Base-by-base conservation (phyloP, 306 rosid species). In the Gillenia trifoliata region DNA sequence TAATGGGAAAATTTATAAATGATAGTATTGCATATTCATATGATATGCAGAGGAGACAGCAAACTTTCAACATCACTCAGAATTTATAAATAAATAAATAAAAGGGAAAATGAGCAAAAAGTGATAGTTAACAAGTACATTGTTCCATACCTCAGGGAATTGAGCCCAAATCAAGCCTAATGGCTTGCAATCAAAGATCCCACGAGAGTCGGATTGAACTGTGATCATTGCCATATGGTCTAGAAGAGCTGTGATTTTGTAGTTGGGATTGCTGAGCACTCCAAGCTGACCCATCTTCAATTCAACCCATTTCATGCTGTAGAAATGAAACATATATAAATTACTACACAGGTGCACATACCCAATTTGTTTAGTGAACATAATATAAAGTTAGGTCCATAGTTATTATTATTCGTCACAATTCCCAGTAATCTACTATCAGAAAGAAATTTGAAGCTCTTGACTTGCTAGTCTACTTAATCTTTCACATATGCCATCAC, bases 181-280 rank as follows among this genome's bases (percentile, higher is more conserved):
- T 30, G 99, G 99, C 80, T 94, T 92, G 92, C 99, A 94, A 78
- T 92, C 99, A 54, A 94, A 94, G 85, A 88, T 85, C 45, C 99
- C 93, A 20, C 96, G 95, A 60, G 88, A 74, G 72, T 89, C 61
- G 8, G 95, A 83, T 63, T 94, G 96, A 62, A 92, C 97, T 17
- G 99, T 94, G 74, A 94, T 94, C 99, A 94, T 94, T 64, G 92
- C 96, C 66, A 90, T 12, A 86, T 92, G 96, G 75, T 94, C 99
- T 71, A 94, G 85, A 81, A 88, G 95, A 40, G 97, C 96, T 4
- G 95, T 88, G 88, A 94, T 85, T 87, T 90, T 94, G 89, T 90
- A 94, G 87, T 90, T 90, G 43, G 99, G 97, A 87, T 92, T 92
- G 76, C 77, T 86, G 72, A 94, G 86, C 73, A 92, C 99, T 36